phyloP scores from a whole-genome alignment of 768 basidiomycete species.

The Rhizopogon vulgaris region DNA sequence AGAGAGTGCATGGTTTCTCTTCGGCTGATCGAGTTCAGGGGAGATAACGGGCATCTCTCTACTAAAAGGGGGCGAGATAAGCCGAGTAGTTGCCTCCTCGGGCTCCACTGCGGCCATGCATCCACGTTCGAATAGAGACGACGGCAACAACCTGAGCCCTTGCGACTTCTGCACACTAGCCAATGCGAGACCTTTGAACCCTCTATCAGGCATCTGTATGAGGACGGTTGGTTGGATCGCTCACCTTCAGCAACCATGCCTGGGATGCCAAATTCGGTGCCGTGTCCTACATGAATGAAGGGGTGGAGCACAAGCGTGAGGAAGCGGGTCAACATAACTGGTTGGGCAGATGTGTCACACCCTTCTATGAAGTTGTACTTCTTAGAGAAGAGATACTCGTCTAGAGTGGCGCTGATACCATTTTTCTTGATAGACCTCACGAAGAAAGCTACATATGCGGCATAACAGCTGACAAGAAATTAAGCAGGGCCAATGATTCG shows the following conservation, averaged over 20 bases:
- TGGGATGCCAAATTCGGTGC: conserved; percentile 55
- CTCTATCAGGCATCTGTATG: not conserved
- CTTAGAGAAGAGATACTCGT: conserved; percentile 26
- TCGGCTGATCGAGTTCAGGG: not conserved
- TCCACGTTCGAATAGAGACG: conserved; percentile 7
- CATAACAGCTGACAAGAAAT: conserved; percentile 15
- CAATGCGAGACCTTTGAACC: conserved; percentile 18
- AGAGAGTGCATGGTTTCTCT: conserved; percentile 33
- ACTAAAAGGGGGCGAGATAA: conserved; percentile 10
- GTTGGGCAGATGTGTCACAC: conserved; percentile 21
- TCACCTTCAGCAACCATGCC: conserved; percentile 61
- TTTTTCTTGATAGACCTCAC: conserved; percentile 10
- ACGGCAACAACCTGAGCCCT: conserved; percentile 27
- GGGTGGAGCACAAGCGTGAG: conserved; percentile 49
- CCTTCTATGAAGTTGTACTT: conserved; percentile 18
- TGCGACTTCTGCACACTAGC: conserved; percentile 23
- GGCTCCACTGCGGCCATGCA: not conserved
- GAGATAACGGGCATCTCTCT: not conserved
- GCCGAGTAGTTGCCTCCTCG: not conserved
- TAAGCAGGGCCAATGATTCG: not conserved
- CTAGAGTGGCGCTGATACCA: conserved; percentile 12
- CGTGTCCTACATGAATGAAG: conserved; percentile 57
- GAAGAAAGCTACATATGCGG: conserved; percentile 23
- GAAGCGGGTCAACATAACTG: conserved; percentile 50
- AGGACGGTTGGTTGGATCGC: not conserved